A percentile compares a stretch with the other conserved stretches of the same genome.
Conservation (phyloP, 2,329 filamentous ascomycete species). For the Fusarium continuum region DNA sequence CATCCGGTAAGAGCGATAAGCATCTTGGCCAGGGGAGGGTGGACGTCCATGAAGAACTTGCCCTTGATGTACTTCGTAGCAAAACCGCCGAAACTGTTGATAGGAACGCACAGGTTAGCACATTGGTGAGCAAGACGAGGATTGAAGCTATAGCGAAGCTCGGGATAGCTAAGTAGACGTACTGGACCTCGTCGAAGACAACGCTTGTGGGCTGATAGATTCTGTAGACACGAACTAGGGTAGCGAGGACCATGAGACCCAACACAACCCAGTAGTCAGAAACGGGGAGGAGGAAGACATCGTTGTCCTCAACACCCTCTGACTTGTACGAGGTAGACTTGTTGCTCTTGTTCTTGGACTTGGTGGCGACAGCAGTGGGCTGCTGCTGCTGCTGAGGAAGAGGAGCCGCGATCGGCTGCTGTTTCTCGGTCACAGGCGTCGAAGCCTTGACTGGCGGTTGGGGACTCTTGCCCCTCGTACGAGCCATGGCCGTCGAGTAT, state of each 20-base stretch:
- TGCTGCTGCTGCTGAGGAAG: conserved; percentile 19
- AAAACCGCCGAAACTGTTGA: conserved; percentile 89
- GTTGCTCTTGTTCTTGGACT: conserved; percentile 47
- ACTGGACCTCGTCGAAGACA: conserved; percentile 99
- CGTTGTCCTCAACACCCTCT: conserved; percentile 85
- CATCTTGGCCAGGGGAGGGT: conserved; percentile 95
- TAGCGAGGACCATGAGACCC: conserved; percentile 76
- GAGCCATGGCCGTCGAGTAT: conserved; percentile 47
- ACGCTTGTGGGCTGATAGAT: conserved; percentile 97
- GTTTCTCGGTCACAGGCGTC: conserved; percentile 38
- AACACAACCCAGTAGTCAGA: conserved; percentile 84
- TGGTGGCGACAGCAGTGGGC: conserved; percentile 19
- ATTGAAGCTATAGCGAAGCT: conserved; percentile 1
- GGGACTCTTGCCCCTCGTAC: conserved; percentile 51
- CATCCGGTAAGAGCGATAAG: conserved; percentile 95
- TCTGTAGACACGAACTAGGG: conserved; percentile 86
- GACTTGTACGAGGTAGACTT: conserved; percentile 71
- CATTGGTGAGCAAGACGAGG: not conserved
- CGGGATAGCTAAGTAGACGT: conserved; percentile 54
- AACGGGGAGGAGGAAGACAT: conserved; percentile 85
- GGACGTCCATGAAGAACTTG: conserved; percentile 99
- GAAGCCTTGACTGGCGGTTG: conserved; percentile 44
- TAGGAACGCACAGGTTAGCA: conserved; percentile 28
- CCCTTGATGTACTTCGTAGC: conserved; percentile 99
- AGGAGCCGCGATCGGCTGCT: conserved; percentile 24